phyloP scores from a whole-genome alignment of 352 stramenopile genomes.

The Phytophthora sansomeana region DNA sequence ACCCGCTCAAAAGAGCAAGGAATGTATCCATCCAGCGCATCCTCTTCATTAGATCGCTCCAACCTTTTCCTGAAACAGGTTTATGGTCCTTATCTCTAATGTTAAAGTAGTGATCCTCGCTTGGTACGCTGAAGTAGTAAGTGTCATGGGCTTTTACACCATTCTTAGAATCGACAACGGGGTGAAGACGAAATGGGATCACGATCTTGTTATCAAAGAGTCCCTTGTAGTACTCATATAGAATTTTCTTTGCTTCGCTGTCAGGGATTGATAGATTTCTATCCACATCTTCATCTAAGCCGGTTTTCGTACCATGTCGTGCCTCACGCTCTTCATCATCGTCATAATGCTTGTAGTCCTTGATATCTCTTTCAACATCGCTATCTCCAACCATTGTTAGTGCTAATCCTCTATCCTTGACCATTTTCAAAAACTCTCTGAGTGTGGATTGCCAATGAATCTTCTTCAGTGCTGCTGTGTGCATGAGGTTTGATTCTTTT shows the following conservation, averaged over 20 bases:
- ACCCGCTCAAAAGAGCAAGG: neutral
- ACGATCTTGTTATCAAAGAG: slow-evolving; percentile 20
- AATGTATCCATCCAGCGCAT: too few relatives aligned
- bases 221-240: slow-evolving; percentile 26
- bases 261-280: slow-evolving; percentile 16
- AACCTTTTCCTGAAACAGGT: slow-evolving; percentile 21
- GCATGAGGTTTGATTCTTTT: slow-evolving; percentile 7
- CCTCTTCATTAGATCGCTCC: too few relatives aligned
- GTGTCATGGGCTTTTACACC: slow-evolving; percentile 14
- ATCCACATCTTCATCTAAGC: slow-evolving; percentile 23
- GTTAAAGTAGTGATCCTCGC: slow-evolving; percentile 9
- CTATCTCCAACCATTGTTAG: slow-evolving; percentile 11
- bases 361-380: slow-evolving; percentile 8
- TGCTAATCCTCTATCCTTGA: neutral
- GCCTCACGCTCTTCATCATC: slow-evolving; percentile 17
- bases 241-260: slow-evolving; percentile 22
- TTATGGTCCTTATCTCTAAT: slow-evolving; percentile 18
- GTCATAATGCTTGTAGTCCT: slow-evolving; percentile 13
- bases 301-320: slow-evolving; percentile 20
- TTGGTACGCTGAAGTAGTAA: slow-evolving; percentile 20
- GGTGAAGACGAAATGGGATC: slow-evolving; percentile 13
- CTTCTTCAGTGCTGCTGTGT: slow-evolving; percentile 6
- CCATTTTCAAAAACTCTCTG: slow-evolving; percentile 12
- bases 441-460: slow-evolving; percentile 24
- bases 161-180: slow-evolving; percentile 18